phyloP scores from a whole-genome alignment of 306 rosid species.

The Cucumis hystrix region DNA sequence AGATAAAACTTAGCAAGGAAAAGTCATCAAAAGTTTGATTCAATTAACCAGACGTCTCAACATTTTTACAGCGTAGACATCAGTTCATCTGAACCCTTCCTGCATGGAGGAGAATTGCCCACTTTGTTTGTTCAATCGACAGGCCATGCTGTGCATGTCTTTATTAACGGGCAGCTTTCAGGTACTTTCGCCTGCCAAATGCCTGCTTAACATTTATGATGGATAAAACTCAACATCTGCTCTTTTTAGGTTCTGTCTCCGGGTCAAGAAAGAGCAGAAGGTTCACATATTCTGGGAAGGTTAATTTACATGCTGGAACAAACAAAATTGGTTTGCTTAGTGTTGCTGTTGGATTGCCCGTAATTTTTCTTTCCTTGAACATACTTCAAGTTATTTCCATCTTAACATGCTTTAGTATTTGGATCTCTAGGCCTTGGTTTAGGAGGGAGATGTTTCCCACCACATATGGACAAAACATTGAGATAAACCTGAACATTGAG shows the following conservation, averaged over 20 bases:
- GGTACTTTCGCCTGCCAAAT: conserved; percentile 30
- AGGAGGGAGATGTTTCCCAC: not conserved
- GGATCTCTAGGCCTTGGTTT: not conserved
- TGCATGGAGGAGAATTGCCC: conserved; percentile 73
- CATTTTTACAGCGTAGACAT: conserved; percentile 49
- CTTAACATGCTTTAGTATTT: not conserved
- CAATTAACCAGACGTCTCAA: not conserved
- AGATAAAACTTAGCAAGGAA: not conserved
- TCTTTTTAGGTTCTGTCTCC: conserved; percentile 61
- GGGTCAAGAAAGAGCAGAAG: conserved; percentile 82
- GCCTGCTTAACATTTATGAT: conserved; percentile 14
- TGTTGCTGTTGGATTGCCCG: conserved; percentile 95
- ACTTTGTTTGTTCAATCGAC: conserved; percentile 79
- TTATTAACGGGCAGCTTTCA: conserved; percentile 72
- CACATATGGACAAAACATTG: not conserved
- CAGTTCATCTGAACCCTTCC: conserved; percentile 63
- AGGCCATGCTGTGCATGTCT: conserved; percentile 87
- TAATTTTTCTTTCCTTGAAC: conserved; percentile 17
- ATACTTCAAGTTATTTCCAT: conserved; percentile 1
- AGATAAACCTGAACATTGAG: not conserved
- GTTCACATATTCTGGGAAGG: conserved; percentile 64
- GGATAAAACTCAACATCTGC: conserved; percentile 12
- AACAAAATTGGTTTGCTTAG: conserved; percentile 80
- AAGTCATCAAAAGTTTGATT: not conserved
- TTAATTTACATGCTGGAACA: conserved; percentile 65